Percentiles rank a stretch among this genome's conserved stretches.
phyloP scores from a whole-genome alignment of 192 early-diverging fungal genomes.

The Borealophlyctis nickersoniae region DNA sequence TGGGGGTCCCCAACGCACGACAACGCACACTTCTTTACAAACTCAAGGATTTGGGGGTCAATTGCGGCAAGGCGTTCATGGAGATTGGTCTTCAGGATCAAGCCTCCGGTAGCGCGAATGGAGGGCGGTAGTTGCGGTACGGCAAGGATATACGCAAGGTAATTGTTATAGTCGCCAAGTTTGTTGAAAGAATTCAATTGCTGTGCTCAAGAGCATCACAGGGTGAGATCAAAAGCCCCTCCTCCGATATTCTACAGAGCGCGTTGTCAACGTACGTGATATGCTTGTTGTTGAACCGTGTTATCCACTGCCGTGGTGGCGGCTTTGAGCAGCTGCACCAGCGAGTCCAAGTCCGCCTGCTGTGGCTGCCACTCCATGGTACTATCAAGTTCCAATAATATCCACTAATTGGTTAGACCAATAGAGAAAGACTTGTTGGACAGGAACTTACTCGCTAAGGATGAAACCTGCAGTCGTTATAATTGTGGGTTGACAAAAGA shows the following conservation, averaged over 20 bases:
- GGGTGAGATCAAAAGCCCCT: neutral
- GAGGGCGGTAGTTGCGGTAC: constrained; percentile 57
- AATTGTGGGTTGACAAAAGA: no score
- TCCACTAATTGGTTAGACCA: no score
- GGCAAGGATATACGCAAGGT: constrained; percentile 84
- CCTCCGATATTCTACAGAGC: neutral
- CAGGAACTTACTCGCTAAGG: no score
- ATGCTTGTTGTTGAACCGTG: constrained; percentile 32
- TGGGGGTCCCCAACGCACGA: constrained; percentile 70
- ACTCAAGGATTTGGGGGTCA: constrained; percentile 55
- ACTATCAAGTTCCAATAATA: no score
- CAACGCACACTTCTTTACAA: constrained; percentile 60
- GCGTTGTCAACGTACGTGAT: constrained; percentile 21
- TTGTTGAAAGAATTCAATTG: constrained; percentile 31
- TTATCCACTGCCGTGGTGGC: constrained; percentile 32
- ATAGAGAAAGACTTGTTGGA: no score
- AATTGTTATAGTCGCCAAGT: constrained; percentile 84
- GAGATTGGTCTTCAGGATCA: constrained; percentile 60
- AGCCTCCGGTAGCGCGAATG: constrained; percentile 77
- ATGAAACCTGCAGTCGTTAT: no score
- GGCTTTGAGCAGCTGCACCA: constrained; percentile 35
- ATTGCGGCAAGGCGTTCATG: constrained; percentile 46
- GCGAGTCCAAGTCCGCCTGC: constrained; percentile 18
- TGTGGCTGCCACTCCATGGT: constrained; percentile 36
- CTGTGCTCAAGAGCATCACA: constrained; percentile 13